Base-by-base conservation (phyloP, 805 yeast species). In the Metschnikowia continentalis region DNA sequence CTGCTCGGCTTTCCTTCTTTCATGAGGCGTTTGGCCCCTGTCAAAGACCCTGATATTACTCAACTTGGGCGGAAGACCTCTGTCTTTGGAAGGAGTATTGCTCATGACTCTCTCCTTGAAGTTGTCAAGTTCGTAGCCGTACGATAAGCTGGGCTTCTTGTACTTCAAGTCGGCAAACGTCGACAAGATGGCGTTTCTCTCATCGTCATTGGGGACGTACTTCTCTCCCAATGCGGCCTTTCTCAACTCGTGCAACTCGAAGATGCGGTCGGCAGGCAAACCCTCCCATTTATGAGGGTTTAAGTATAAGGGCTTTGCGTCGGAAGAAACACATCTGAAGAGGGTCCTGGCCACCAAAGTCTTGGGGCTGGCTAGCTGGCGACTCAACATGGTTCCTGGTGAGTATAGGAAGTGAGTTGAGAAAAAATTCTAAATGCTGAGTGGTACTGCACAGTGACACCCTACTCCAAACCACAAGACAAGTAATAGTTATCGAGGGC, bases 231-330 rank as follows among this genome's bases (percentile, higher is more conserved):
- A 58, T n/a, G 70, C 69, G 14, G 74, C 72, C 53, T 79, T 79
- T 65, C 92, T 76, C 59, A 80, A 73, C 55, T 79, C 72, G 63
- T 81, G 87, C 53, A 87, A 72, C 52, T 78, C 78, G 53, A 85
- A 74, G 44, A 87, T 80, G 54, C 77, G 74, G 50, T 82, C 81
- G 14, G 87, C 78, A 13, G 88, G 84, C 51, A 85, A 72, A 0
- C 84, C 87, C 47, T 74, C 71, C 95, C 95, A 87, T 48, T 79
- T 76, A 50, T 80, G 80, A 3, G 95, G 95, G 49, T 79, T 78
- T 53, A 82, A 70, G 58, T 79, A 79, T 26, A 83, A 66, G 11
- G 74, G 64, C 38, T 51, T 56, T 3, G 50, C 44, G 22, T 49
- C 48, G 6, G 54, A 46, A 22, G 57, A 50, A 47, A 47, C 50